Percentiles rank a stretch among this genome's conserved stretches.
Evolutionary conservation across 768 basidiomycete genomes (phyloP).

Genomic region (Leccinum subgranulosum): DNA sequence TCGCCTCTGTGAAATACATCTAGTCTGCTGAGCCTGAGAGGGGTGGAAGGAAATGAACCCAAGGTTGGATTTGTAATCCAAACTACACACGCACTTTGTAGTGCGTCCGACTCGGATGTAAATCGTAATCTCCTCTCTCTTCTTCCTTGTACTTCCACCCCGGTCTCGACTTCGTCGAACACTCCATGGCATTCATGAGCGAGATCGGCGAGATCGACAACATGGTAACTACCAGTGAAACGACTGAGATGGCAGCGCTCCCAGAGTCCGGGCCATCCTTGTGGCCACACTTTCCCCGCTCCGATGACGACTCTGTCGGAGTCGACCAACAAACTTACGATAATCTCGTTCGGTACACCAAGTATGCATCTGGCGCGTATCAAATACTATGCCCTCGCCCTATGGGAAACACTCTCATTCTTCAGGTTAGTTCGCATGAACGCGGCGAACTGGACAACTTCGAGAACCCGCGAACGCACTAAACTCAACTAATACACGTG

Average conservation of each 20-base stretch:
- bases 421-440: constrained; percentile 31
- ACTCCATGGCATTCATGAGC: constrained; percentile 5
- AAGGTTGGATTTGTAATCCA: constrained; percentile 5
- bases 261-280: background rate
- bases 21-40: background rate
- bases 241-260: constrained; percentile 1
- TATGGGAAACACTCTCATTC: constrained; percentile 43
- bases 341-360: constrained; percentile 43
- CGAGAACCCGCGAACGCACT: background rate
- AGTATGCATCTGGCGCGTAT: constrained; percentile 51
- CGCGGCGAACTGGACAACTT: background rate
- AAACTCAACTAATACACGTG: constrained; percentile 1
- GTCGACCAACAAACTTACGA: constrained; percentile 38
- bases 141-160: background rate
- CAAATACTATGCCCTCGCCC: constrained; percentile 45
- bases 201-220: background rate
- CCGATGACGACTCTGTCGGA: constrained; percentile 23
- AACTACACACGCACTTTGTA: background rate
- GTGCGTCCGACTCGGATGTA: background rate
- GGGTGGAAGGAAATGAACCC: background rate
- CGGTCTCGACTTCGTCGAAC: background rate
- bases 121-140: background rate
- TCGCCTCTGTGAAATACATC: background rate
- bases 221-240: background rate
- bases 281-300: constrained; percentile 25